Conservation (phyloP, 164 flowering plant genomes). For the Vitis riparia region DNA sequence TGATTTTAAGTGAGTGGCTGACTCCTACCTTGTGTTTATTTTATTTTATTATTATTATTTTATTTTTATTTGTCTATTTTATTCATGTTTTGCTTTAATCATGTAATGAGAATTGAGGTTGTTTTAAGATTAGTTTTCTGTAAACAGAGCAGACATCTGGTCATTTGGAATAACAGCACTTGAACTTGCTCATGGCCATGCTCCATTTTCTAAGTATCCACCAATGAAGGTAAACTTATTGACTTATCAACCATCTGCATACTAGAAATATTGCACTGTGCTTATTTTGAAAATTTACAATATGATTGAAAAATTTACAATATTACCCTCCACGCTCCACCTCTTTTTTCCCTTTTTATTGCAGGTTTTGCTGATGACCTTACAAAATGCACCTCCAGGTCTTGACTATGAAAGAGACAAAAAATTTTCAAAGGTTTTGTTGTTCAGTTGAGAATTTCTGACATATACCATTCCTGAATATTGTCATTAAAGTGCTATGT, state of each 20-base stretch:
- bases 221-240: slow-evolving; percentile 84
- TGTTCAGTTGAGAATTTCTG: not conserved
- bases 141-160: slow-evolving; percentile 97
- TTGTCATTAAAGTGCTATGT: slow-evolving; percentile 10
- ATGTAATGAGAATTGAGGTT: not conserved
- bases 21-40: not conserved
- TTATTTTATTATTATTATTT: not conserved
- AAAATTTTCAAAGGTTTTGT: slow-evolving; percentile 81
- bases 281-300: not conserved
- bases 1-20: slow-evolving; percentile 81
- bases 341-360: slow-evolving; percentile 3
- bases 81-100: not conserved
- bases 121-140: slow-evolving; percentile 4
- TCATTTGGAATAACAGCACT: slow-evolving; percentile 98
- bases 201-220: slow-evolving; percentile 99
- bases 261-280: not conserved
- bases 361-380: slow-evolving; percentile 95
- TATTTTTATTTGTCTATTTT: not conserved
- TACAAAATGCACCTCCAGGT: slow-evolving; percentile 99
- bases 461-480: not conserved
- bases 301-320: not conserved
- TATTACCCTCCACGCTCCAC: not conserved
- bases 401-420: slow-evolving; percentile 95
- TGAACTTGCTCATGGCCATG: slow-evolving; percentile 99
- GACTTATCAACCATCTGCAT: not conserved